Base-by-base conservation (phyloP, 257 asterid species). In the Phtheirospermum japonicum region DNA sequence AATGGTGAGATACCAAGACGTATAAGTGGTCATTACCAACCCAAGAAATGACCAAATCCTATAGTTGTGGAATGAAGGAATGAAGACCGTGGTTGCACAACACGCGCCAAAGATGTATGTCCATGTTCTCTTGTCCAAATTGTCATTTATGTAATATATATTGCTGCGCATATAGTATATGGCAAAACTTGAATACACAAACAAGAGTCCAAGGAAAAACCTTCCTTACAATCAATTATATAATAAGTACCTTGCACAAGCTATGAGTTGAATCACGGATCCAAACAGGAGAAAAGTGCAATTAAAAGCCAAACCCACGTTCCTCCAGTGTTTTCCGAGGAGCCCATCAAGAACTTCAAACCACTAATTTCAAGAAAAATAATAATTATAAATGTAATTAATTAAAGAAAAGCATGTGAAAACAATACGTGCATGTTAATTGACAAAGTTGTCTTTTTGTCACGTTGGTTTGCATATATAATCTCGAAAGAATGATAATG, bases 1-100 rank as follows among this genome's bases (percentile, higher is more conserved):
- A 62, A 76, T 51, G 48, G 85, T 74, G 64, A 80, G 82, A 60
- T 80, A 80, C 85, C 85, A 80, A 53, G 83, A 77, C 0, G 86
- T 80, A 2, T 75, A 80, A 51, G 86, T 77, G 43, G 86, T 80
- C 86, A 80, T 80, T 3, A 77, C 0, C 43, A 80, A 57, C 18
- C 86, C 86, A 45, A 80, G 76, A 46, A 80, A 80, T 6, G 86
- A 80, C 86, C 86, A 80, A 4, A 80, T 80, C 69, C 86, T 65
- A 73, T 80, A 80, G 52, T 80, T 80, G 56, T 70, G 82, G 69
- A 79, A 79, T 8, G 85, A 72, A 4, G 79, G 79, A 42, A 74
- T 68, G 75, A 74, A 74, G 12, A 74, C 79, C 0, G 79, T 74
- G 1, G 79, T 69, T 0, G 77, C 77, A 26, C 77, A 73, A 9